These are phyloP conservation scores for Pelargonium nanum DNA, from an alignment of 345 rosid genomes.

Conservation along the genomic window DNA sequence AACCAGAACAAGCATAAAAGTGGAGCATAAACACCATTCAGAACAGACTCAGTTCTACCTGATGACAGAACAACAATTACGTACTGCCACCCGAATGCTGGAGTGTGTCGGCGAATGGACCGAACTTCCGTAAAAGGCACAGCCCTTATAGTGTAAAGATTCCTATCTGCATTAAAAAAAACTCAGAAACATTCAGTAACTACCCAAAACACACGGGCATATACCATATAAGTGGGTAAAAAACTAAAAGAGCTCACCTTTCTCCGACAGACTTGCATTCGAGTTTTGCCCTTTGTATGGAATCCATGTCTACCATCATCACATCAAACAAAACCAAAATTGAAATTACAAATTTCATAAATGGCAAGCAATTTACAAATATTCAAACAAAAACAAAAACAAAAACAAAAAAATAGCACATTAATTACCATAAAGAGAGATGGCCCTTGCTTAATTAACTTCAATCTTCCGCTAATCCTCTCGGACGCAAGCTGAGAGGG, in stretches of 20 bases:
- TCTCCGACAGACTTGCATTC: conserved; percentile 61
- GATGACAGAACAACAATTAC: conserved; percentile 78
- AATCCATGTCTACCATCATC: conserved; percentile 63
- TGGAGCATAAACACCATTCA: not conserved
- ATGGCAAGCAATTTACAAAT: not conserved
- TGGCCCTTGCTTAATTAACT: conserved; percentile 68
- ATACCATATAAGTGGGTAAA: not conserved
- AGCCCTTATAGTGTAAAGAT: conserved; percentile 74
- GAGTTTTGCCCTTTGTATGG: conserved; percentile 78
- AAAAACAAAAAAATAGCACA: not conserved
- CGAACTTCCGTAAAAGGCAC: conserved; percentile 71
- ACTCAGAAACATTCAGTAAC: not conserved
- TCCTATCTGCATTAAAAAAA: conserved; percentile 45
- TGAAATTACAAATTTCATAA: not conserved
- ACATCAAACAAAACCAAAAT: not conserved
- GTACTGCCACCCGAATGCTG: conserved; percentile 95
- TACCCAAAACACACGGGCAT: not conserved
- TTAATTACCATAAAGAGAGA: conserved; percentile 58
- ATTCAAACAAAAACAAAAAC: not conserved
- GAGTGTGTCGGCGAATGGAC: conserved; percentile 77
- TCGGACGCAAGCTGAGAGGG: conserved; percentile 83
- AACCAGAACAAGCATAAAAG: too few relatives aligned
- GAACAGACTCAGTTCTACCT: conserved; percentile 30
- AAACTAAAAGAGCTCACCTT: conserved; percentile 35
- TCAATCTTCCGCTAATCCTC: conserved; percentile 86